These are phyloP conservation scores for Choricystis sp. DNA, from an alignment of 139 green algal genomes.

Conservation along the genomic window DNA sequence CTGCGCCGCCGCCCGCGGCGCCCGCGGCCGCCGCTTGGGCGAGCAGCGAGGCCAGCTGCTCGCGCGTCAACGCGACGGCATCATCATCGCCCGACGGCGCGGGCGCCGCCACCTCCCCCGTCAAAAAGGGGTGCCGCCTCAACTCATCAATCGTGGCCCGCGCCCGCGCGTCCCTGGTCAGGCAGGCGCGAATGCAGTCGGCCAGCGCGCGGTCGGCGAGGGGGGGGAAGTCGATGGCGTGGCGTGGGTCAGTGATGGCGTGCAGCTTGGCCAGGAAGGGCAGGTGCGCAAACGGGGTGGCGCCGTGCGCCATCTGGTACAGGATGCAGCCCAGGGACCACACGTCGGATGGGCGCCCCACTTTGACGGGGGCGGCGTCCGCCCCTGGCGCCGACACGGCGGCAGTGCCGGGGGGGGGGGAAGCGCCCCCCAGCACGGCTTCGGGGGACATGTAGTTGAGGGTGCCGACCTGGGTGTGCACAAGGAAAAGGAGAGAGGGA, in stretches of 20 bases:
- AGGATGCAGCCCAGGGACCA: conserved; percentile 94
- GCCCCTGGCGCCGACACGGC: conserved; percentile 36
- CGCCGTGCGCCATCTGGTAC: conserved; percentile 91
- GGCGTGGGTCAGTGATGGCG: conserved; percentile 60
- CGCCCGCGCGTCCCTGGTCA: conserved; percentile 60
- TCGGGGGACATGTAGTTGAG: conserved; percentile 99
- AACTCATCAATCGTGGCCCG: conserved; percentile 81
- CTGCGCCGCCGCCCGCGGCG: not conserved
- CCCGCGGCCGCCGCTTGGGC: conserved; percentile 20
- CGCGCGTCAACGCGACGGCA: conserved; percentile 26
- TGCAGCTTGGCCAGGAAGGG: conserved; percentile 90
- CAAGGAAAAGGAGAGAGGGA: not conserved
- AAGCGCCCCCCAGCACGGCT: conserved; percentile 67
- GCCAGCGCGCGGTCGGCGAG: conserved; percentile 31
- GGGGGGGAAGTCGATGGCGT: conserved; percentile 44
- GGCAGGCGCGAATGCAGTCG: conserved; percentile 63
- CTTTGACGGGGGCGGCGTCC: conserved; percentile 10
- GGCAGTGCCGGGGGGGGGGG: conserved; percentile 47
- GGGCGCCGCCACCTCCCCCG: not conserved
- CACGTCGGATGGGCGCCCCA: conserved; percentile 76
- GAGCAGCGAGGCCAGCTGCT: conserved; percentile 53
- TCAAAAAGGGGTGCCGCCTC: conserved; percentile 70
- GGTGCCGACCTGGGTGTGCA: conserved; percentile 60
- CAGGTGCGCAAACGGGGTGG: conserved; percentile 61
- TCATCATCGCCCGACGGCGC: not conserved